Base-by-base conservation (phyloP, 352 stramenopile species). In the Nothophytophthora sp. region DNA sequence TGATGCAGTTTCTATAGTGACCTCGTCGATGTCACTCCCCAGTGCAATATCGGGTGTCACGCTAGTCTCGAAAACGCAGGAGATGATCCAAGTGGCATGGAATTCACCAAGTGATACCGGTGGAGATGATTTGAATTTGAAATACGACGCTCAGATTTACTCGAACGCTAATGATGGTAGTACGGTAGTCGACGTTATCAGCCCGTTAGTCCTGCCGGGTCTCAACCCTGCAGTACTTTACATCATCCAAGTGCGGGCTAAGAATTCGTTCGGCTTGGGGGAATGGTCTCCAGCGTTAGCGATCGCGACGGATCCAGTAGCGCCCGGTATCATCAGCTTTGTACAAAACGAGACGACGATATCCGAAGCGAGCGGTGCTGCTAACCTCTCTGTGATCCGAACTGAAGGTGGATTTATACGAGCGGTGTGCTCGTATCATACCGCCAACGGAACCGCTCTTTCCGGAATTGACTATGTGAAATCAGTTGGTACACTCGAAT, bases 301-400 rank as follows among this genome's bases (percentile, higher is more conserved):
- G 15, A 54, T 63, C n/a, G 63, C 50, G 13, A 88, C 76, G 0
- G 63, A 88, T 29, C 63, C 71, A 1, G 49, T 84, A 12, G 76
- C 67, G 0, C 69, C 76, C 11, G 76, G 76, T 5, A 51, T 66
- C 4, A 77, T 88, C 12, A 56, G 53, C 18, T 86, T 88, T 20
- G 15, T 20, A 1, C 30, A 16, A 0, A 42, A 32, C 1, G 40
- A 40, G 2, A 22, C 50, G 2, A 59, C 23, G 4, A 53, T 81
- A 5, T 62, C 48, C 3, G 76, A 88, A 60, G 57, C 45, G 9
- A 45, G 10, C 2, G n/a, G 16, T 0, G 37, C 52, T 0, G 29
- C 58, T 3, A 46, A 7, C 1, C 39, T 83, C 9, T 48, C 19
- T 1, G 50, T 82, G 4, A 39, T 43, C 22, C 66, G 74, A 22